These are phyloP conservation scores for Pythium biforme DNA, from an alignment of 352 stramenopile genomes.

Conservation along the genomic window DNA sequence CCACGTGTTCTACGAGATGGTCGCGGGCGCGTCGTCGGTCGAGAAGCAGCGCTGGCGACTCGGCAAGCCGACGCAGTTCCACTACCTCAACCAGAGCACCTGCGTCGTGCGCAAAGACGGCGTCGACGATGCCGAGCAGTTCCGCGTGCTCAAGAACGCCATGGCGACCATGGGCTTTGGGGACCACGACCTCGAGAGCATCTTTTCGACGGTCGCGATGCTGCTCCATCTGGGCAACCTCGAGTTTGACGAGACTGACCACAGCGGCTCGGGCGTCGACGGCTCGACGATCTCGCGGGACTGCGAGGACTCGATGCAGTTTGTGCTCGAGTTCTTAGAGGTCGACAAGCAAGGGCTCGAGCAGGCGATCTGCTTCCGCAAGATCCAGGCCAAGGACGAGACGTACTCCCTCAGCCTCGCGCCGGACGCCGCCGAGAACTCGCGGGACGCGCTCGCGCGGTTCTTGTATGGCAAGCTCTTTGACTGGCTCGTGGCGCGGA, in stretches of 20 bases:
- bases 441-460: slow-evolving; percentile 92
- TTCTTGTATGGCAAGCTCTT: slow-evolving; percentile 96
- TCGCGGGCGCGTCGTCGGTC: slow-evolving; percentile 62
- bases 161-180: slow-evolving; percentile 89
- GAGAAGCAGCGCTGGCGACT: slow-evolving; percentile 70
- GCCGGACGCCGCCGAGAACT: slow-evolving; percentile 82
- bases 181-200: slow-evolving; percentile 84
- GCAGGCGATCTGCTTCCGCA: slow-evolving; percentile 88
- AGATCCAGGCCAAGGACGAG: slow-evolving; percentile 94
- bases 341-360: slow-evolving; percentile 87
- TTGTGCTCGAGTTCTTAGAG: slow-evolving; percentile 88
- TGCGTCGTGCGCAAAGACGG: slow-evolving; percentile 84
- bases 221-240: slow-evolving; percentile 96
- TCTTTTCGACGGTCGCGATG: slow-evolving; percentile 90
- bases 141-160: slow-evolving; percentile 66
- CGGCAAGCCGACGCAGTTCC: slow-evolving; percentile 63
- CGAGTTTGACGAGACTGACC: slow-evolving; percentile 74
- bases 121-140: slow-evolving; percentile 90
- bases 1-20: slow-evolving; percentile 96
- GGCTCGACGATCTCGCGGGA: slow-evolving; percentile 58
- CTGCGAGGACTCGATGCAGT: slow-evolving; percentile 58
- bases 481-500: slow-evolving; percentile 83
- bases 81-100: slow-evolving; percentile 90
- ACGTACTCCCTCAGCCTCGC: slow-evolving; percentile 76
- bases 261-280: slow-evolving; percentile 60